phyloP scores from a whole-genome alignment of 1,139 yeast species.

The Blastobotrys ciferrii region DNA sequence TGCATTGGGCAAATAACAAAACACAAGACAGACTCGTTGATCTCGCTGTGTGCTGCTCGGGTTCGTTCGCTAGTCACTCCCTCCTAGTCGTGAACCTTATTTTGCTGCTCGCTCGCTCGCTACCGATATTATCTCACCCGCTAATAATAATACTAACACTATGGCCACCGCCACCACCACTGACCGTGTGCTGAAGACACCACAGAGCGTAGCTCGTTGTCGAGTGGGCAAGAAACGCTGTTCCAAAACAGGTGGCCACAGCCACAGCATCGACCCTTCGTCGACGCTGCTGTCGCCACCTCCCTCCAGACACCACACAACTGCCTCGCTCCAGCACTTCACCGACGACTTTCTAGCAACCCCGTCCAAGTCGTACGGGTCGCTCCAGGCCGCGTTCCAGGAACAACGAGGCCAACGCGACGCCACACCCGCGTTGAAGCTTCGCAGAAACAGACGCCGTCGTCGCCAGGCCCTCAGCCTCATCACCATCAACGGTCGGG shows the following conservation, averaged over 20 bases:
- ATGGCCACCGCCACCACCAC: neutral
- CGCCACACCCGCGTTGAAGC: slow-evolving; percentile 6
- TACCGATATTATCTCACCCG: no score
- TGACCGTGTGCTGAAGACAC: slow-evolving; percentile 4
- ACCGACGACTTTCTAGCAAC: slow-evolving; percentile 5
- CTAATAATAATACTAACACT: neutral
- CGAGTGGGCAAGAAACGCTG: slow-evolving; percentile 6
- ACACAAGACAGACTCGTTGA: no score
- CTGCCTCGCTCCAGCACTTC: neutral
- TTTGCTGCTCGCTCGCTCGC: no score
- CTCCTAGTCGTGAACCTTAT: no score
- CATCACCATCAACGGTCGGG: slow-evolving; percentile 4
- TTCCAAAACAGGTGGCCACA: neutral
- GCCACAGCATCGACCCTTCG: slow-evolving; percentile 6
- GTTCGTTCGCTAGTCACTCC: no score
- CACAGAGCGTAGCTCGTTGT: slow-evolving; percentile 2
- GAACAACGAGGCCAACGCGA: slow-evolving; percentile 2
- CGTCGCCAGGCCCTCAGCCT: slow-evolving; percentile 1
- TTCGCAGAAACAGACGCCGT: neutral
- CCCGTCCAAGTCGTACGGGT: slow-evolving; percentile 4
- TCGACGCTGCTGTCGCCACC: slow-evolving; percentile 7
- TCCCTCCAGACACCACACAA: neutral
- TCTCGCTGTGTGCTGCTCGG: no score
- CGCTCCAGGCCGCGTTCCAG: slow-evolving; percentile 2
- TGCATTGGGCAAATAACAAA: no score